Percentiles rank a stretch among this genome's conserved stretches.
Conservation (phyloP, 2,329 filamentous ascomycete genomes). For the Albophoma yamanashiensis region DNA sequence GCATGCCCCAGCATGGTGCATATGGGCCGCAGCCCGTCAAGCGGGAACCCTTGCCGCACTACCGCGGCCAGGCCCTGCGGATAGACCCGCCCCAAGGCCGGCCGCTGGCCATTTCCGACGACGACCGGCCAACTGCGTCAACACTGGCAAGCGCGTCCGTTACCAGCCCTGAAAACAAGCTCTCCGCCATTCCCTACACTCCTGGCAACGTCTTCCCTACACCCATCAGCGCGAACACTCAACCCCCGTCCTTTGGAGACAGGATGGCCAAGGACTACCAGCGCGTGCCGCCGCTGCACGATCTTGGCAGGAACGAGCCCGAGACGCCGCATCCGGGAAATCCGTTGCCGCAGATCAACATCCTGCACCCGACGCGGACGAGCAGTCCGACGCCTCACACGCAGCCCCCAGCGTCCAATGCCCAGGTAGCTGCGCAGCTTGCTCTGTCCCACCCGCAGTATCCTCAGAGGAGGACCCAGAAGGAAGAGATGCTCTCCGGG, state of each 20-base stretch:
- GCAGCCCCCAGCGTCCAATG: slow-evolving; percentile 29
- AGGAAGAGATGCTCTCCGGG: slow-evolving; percentile 81
- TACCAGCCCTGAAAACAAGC: slow-evolving; percentile 49
- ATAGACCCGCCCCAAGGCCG: slow-evolving; percentile 53
- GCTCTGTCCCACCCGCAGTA: slow-evolving; percentile 46
- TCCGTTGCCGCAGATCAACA: slow-evolving; percentile 45
- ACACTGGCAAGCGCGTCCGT: slow-evolving; percentile 48
- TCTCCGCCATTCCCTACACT: slow-evolving; percentile 46
- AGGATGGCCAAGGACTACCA: slow-evolving; percentile 47
- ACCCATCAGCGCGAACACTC: slow-evolving; percentile 47
- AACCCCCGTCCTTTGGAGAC: slow-evolving; percentile 33
- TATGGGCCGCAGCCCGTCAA: slow-evolving; percentile 30
- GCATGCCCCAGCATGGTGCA: slow-evolving; percentile 40
- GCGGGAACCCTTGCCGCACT: slow-evolving; percentile 47
- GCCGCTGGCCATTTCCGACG: slow-evolving; percentile 38
- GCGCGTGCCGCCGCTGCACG: slow-evolving; percentile 50
- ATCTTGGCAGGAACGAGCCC: slow-evolving; percentile 43
- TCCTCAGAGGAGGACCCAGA: slow-evolving; percentile 50
- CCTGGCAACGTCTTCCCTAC: slow-evolving; percentile 49
- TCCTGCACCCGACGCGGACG: slow-evolving; percentile 39
- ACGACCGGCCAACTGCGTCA: slow-evolving; percentile 48
- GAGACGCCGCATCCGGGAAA: slow-evolving; percentile 41
- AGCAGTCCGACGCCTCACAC: slow-evolving; percentile 33
- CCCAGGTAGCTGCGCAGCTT: slow-evolving; percentile 47
- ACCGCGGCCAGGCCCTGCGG: slow-evolving; percentile 50